These are phyloP conservation scores for Arabidopsis suecica DNA, from an alignment of 345 rosid species.

Conservation along the genomic window DNA sequence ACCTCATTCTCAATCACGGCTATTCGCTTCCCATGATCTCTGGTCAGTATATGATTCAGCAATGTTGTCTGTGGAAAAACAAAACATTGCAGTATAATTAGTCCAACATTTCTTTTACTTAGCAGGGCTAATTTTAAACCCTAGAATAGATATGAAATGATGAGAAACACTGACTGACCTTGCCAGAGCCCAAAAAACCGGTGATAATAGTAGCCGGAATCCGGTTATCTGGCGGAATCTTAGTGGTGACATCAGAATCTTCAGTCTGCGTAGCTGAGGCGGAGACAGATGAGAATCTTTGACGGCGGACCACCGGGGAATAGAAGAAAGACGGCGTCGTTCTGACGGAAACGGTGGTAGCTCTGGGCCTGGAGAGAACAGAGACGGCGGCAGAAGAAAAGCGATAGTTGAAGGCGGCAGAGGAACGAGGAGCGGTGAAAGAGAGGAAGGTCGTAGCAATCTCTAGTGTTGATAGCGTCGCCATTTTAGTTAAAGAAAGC, in stretches of 20 bases:
- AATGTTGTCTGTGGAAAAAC: conserved; percentile 68
- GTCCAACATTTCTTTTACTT: neutral
- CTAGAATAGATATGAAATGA: neutral
- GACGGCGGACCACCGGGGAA: conserved; percentile 43
- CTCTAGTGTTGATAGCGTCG: conserved; percentile 58
- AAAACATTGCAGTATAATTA: no score
- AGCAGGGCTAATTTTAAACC: neutral
- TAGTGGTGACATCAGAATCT: conserved; percentile 66
- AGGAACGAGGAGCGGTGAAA: conserved; percentile 54
- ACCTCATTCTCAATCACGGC: conserved; percentile 99
- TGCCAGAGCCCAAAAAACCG: conserved; percentile 93
- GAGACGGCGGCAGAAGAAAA: conserved; percentile 53
- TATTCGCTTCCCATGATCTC: conserved; percentile 93
- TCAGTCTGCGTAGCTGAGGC: conserved; percentile 63
- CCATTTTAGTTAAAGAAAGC: conserved; percentile 46
- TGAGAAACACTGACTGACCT: conserved; percentile 49
- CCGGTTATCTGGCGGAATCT: conserved; percentile 80
- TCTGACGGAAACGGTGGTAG: conserved; percentile 42
- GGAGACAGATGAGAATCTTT: conserved; percentile 61
- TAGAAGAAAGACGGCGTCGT: conserved; percentile 41
- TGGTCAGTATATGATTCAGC: conserved; percentile 91
- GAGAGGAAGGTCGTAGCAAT: conserved; percentile 67
- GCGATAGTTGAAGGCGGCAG: conserved; percentile 37
- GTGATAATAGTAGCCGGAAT: conserved; percentile 96
- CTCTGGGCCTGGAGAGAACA: conserved; percentile 36